phyloP scores from a whole-genome alignment of 2,329 filamentous ascomycete species.

The Epichloe bromicola region DNA sequence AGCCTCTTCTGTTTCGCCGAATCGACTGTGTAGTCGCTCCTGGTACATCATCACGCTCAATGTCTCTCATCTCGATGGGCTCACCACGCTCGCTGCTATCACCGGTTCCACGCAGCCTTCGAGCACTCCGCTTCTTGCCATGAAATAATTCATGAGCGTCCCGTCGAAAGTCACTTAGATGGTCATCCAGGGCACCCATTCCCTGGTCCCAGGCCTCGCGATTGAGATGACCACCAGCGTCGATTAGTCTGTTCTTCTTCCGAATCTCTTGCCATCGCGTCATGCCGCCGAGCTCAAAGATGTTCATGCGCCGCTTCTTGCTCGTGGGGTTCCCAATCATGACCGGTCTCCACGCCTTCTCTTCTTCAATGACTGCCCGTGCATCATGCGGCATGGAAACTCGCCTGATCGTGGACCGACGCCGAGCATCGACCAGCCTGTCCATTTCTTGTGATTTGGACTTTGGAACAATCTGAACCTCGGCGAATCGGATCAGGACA shows the following conservation, averaged over 20 bases:
- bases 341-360: conserved; percentile 53
- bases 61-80: conserved; percentile 19
- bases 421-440: conserved; percentile 34
- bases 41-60: not conserved
- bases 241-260: conserved; percentile 43
- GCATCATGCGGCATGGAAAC: conserved; percentile 26
- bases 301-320: conserved; percentile 54
- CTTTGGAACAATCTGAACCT: conserved; percentile 55
- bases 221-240: conserved; percentile 26
- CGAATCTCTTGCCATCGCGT: conserved; percentile 63
- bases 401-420: conserved; percentile 33
- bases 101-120: conserved; percentile 16
- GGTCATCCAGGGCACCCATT: conserved; percentile 23
- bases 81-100: conserved; percentile 16
- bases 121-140: conserved; percentile 12
- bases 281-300: conserved; percentile 56
- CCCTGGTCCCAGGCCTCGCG: conserved; percentile 22
- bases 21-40: conserved; percentile 6
- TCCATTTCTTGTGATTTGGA: conserved; percentile 43
- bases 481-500: conserved; percentile 51
- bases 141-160: conserved; percentile 20
- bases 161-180: conserved; percentile 22
- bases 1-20: conserved; percentile 19
- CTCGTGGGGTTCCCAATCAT: conserved; percentile 61
- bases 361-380: conserved; percentile 32